These are phyloP conservation scores for Kwoniella bestiolae DNA, from an alignment of 768 basidiomycete species.

Conservation along the genomic window DNA sequence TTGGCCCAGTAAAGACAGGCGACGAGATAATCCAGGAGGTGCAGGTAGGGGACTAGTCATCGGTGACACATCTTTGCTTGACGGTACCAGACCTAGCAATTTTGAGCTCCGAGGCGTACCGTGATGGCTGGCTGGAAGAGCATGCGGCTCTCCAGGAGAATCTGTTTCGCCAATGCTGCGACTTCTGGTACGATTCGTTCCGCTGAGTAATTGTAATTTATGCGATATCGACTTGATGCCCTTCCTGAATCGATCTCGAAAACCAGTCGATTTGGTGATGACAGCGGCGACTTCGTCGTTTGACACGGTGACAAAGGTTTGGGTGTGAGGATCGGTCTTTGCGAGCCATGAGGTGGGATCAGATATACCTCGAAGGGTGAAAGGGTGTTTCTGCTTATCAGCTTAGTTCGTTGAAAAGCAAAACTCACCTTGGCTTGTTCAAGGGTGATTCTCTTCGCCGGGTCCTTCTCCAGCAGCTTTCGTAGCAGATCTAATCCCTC, in stretches of 20 bases:
- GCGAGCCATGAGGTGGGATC: constrained; percentile 73
- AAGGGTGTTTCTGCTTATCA: constrained; percentile 57
- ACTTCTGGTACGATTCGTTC: constrained; percentile 38
- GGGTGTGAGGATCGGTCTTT: constrained; percentile 64
- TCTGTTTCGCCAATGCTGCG: constrained; percentile 44
- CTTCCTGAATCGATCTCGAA: constrained; percentile 51
- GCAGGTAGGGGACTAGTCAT: constrained; percentile 24
- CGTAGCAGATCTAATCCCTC: constrained; percentile 74
- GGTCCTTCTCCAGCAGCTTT: constrained; percentile 79
- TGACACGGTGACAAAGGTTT: constrained; percentile 66
- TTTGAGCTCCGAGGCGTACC: constrained; percentile 13
- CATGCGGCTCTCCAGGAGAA: constrained; percentile 10
- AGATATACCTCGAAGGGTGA: constrained; percentile 64
- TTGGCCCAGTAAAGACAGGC: constrained; percentile 21
- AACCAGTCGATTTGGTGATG: constrained; percentile 50
- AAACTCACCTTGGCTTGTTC: constrained; percentile 76
- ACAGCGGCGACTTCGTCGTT: constrained; percentile 75
- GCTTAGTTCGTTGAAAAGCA: not conserved
- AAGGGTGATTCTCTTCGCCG: constrained; percentile 72
- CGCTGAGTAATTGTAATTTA: constrained; percentile 40
- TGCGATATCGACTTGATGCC: constrained; percentile 48
- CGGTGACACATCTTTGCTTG: constrained; percentile 23
- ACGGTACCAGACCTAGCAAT: constrained; percentile 5
- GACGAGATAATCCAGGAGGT: constrained; percentile 17
- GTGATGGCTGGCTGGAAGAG: not conserved